Evolutionary conservation across 2,329 filamentous ascomycete species (phyloP), one percentile per base, ranked within the genome.

Genomic region (Fusarium citri): DNA sequence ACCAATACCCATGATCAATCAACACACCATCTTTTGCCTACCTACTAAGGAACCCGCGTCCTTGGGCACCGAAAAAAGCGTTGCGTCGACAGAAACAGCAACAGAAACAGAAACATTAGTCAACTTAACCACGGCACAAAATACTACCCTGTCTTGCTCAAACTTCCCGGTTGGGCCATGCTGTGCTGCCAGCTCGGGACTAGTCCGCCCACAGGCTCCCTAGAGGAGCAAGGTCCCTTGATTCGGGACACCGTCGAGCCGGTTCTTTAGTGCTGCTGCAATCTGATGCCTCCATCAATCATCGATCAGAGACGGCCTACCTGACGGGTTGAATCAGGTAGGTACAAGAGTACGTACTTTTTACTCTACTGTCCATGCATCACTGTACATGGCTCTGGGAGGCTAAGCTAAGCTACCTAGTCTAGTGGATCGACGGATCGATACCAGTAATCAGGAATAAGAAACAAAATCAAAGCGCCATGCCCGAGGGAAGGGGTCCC

Each of bases 391-490:
- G 30, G 48, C 31, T 37, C 9, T 37, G 48, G 31, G 22, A 30
- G 46, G n/a, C 28, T 16, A 50, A n/a, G 49, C 49, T 41, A 50
- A 41, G 20, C 42, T n/a, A n/a, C n/a, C n/a, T 42, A 53, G 51
- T 60, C 28, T 47, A 47, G 53, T 47, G 53, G 53, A 55, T 55
- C 49, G 31, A 48, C 53, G 22, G 53, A 55, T 42, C 61, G 49
- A 51, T 51, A 51, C 49, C 53, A 64, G 54, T 54, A 65, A 53
- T 59, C 49, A 68, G 55, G 59, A 69, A 51, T 55, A 68, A 65
- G 65, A 48, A 64, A 68, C 50, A 55, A 55, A 69, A 68, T 60
- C 59, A 60, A 68, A 61, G 55, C 65, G 65, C 66, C 66, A 61
- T 69, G 54, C 55, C 66, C 54, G 59, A 50, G 26, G 59, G 54